A percentile compares a stretch with the other conserved stretches of the same genome.
phyloP scores from a whole-genome alignment of 371 early-diverging fungal genomes.

The Syncephalastrum contaminatum region DNA sequence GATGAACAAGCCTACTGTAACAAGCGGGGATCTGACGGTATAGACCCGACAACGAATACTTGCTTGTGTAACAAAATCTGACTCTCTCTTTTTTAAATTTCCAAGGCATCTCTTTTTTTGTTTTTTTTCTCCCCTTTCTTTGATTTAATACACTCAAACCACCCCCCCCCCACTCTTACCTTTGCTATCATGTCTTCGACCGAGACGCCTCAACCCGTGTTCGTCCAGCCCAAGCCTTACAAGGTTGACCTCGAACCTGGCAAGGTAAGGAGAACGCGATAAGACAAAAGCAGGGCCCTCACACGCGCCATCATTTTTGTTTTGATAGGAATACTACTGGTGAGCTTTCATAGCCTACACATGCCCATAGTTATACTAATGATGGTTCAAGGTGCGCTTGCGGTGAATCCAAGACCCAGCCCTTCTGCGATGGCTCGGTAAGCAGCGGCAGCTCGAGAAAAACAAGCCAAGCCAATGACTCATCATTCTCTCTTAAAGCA shows the following conservation, averaged over 20 bases:
- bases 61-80: too few species aligned
- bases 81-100: too few species aligned
- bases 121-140: conserved; percentile 4
- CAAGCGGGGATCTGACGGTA: too few species aligned
- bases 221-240: conserved; percentile 34
- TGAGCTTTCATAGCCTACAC: background rate
- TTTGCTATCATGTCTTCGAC: conserved; percentile 12
- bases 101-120: background rate
- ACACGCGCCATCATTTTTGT: too few species aligned
- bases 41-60: too few species aligned
- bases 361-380: background rate
- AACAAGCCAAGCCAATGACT: background rate
- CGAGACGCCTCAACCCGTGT: conserved; percentile 17
- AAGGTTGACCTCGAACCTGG: conserved; percentile 35
- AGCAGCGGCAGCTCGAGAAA: conserved; percentile 4
- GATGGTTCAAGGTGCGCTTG: conserved; percentile 26
- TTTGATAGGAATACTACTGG: conserved; percentile 34
- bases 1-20: too few species aligned
- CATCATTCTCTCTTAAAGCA: conserved; percentile 4
- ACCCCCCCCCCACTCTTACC: background rate
- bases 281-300: background rate
- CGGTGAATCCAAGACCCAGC: conserved; percentile 37
- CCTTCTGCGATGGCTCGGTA: conserved; percentile 38
- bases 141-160: background rate
- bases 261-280: conserved; percentile 16